These are phyloP conservation scores for Aspergillus melleus DNA, from an alignment of 2,329 filamentous ascomycete genomes.

Conservation along the genomic window DNA sequence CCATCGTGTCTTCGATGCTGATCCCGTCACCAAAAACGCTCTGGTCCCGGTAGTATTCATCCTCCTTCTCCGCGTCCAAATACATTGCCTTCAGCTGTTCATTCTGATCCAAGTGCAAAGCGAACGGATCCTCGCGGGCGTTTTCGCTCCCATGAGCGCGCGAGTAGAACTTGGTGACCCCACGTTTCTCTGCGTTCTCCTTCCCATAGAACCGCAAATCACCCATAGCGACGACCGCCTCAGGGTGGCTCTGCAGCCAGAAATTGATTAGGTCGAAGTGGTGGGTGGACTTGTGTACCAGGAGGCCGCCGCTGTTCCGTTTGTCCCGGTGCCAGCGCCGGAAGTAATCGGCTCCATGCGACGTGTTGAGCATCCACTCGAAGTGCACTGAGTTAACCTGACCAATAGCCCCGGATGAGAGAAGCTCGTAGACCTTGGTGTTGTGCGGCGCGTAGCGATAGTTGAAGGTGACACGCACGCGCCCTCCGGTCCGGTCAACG, in stretches of 20 bases:
- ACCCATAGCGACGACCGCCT: conserved; percentile 59
- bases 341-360: conserved; percentile 64
- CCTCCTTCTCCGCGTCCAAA: conserved; percentile 63
- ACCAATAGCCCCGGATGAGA: conserved; percentile 58
- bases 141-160: conserved; percentile 53
- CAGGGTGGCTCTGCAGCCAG: conserved; percentile 58
- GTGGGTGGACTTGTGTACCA: conserved; percentile 64
- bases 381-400: conserved; percentile 60
- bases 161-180: conserved; percentile 47
- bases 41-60: conserved; percentile 62
- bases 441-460: conserved; percentile 67
- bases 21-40: conserved; percentile 65
- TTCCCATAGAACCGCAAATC: conserved; percentile 62
- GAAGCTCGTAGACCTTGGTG: conserved; percentile 58
- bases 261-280: conserved; percentile 66
- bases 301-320: conserved; percentile 58
- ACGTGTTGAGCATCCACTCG: conserved; percentile 64
- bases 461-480: conserved; percentile 62
- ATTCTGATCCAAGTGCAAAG: conserved; percentile 55
- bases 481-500: conserved; percentile 50
- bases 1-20: conserved; percentile 66
- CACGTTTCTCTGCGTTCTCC: conserved; percentile 60
- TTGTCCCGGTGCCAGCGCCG: conserved; percentile 64
- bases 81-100: conserved; percentile 60
- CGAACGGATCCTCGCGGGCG: conserved; percentile 59